Evolutionary conservation across 1,284 basidiomycete species (phyloP).

Genomic region (Ustilago lituana): DNA sequence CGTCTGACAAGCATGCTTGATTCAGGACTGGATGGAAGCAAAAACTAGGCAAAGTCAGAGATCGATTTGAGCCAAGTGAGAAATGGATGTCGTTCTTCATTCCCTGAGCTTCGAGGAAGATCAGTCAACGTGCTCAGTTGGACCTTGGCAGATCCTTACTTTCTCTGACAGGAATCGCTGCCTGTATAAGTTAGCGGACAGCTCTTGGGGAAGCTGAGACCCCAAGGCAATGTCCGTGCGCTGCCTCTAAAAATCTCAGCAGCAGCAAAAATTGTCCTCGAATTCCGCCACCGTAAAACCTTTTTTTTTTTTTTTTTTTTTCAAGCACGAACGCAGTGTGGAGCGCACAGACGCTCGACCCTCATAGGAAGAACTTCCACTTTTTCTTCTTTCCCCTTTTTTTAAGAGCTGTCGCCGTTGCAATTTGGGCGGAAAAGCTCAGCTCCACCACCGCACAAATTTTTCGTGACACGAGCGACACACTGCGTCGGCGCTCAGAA

Average conservation of each 20-base stretch:
- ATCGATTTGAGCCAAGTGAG: too few relatives aligned
- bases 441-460: constrained; percentile 8
- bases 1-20: too few relatives aligned
- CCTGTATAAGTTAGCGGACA: too few relatives aligned
- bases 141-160: too few relatives aligned
- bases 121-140: neutral
- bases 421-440: neutral
- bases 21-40: too few relatives aligned
- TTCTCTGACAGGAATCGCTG: too few relatives aligned
- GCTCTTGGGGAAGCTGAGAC: too few relatives aligned
- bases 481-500: too few relatives aligned
- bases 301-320: too few relatives aligned
- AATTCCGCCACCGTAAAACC: constrained; percentile 18
- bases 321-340: neutral
- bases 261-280: neutral
- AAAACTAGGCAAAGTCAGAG: too few relatives aligned
- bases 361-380: constrained; percentile 36
- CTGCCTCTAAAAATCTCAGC: neutral
- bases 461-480: too few relatives aligned
- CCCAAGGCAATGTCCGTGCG: constrained; percentile 14
- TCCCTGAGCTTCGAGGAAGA: neutral
- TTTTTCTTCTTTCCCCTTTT: constrained; percentile 1
- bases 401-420: constrained; percentile 22
- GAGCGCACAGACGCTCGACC: constrained; percentile 30
- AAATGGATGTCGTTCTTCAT: neutral